Conservation (phyloP, 305 asterid species). For the Stenogyne calaminthoides region DNA sequence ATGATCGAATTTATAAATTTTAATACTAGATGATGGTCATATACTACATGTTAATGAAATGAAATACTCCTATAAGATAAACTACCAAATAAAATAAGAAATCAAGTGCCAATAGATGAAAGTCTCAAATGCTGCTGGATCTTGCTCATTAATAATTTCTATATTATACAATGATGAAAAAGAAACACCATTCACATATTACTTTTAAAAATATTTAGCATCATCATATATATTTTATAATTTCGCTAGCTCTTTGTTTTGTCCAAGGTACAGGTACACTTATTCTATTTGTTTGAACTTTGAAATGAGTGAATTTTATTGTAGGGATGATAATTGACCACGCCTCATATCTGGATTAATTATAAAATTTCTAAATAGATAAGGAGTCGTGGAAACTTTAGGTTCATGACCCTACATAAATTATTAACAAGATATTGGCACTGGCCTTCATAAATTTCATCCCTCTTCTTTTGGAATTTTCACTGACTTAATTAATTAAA, state of each 20-base stretch:
- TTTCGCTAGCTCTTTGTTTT: neutral
- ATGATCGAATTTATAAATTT: neutral
- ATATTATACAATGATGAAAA: no score
- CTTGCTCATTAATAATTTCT: no score
- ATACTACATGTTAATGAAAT: no score
- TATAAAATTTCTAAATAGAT: no score
- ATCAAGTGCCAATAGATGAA: no score
- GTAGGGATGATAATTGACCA: neutral
- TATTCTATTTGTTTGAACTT: no score
- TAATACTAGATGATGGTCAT: no score
- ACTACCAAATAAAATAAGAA: no score
- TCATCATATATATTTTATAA: no score
- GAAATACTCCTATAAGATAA: fast-evolving
- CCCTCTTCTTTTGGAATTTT: neutral
- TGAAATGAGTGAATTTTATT: neutral
- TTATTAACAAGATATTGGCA: neutral
- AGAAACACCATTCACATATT: neutral
- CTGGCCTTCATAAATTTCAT: neutral
- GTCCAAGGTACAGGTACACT: neutral
- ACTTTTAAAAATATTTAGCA: no score
- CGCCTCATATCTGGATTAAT: neutral
- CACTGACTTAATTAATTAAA: no score
- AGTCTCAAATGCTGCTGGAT: no score
- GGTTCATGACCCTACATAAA: neutral
- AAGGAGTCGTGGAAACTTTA: neutral